Evolutionary conservation across 345 rosid species (phyloP), one percentile per base, ranked within the genome.

Genomic region (Gossypium ekmanianum): DNA sequence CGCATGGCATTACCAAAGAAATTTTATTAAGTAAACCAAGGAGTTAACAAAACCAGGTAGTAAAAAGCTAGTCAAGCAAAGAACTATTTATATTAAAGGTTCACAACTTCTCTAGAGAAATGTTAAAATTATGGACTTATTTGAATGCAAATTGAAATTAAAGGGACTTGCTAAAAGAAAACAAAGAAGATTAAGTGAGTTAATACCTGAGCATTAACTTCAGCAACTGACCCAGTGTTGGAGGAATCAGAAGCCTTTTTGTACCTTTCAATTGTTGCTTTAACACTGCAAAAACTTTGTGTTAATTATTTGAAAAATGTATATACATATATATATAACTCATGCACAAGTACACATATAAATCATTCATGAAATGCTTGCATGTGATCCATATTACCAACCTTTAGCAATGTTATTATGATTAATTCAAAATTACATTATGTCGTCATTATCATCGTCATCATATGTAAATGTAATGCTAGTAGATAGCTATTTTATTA

Each of bases 191-290:
- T 56, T 51, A 11, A 18, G 71, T 20, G 24, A 11, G 4, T 45
- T 20, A 2, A 22, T 87, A 93, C 99, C 90, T 93, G 98, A 74
- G 95, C 94, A 92, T 95, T 90, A 63, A 78, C 84, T 80, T 93
- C 97, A 74, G 94, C 79, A 72, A 88, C 91, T 34, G 98, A 88
- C 12, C 92, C 94, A 56, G 85, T 83, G 73, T 80, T 84, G 44
- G 94, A 77, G 54, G 91, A 79, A 84, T 93, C 97, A 27, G 94
- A 61, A 11, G 97, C 86, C 81, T 91, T 95, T 85, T 93, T 95
- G 85, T 95, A 95, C 91, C 90, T 89, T 66, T 95, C 99, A 71
- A 95, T 95, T 62, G 99, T 93, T 58, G 87, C 81, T 82, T 88
- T 95, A 13, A 95, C 97, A 81, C 98, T 95, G 88, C 86, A 81